Percentiles rank a stretch among this genome's conserved stretches.
These are phyloP conservation scores for Leccinum solheimii DNA, from an alignment of 1,284 basidiomycete genomes.

Conservation along the genomic window DNA sequence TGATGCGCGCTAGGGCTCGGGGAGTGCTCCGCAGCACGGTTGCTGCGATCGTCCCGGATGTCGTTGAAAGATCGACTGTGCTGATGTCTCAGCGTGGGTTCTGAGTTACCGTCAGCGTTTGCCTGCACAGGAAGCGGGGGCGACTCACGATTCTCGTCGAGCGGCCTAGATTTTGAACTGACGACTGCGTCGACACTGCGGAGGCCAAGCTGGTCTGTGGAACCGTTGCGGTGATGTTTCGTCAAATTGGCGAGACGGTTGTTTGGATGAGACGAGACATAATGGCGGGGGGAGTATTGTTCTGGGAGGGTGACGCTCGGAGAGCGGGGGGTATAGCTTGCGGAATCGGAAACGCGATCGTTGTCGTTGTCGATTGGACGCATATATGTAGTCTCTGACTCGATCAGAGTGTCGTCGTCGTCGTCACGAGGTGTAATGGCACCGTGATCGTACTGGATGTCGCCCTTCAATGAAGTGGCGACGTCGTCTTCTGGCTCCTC, in stretches of 20 bases:
- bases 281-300: conserved; percentile 29
- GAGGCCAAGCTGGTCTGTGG: conserved; percentile 62
- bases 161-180: conserved; percentile 44
- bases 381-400: conserved; percentile 40
- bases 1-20: conserved; percentile 14
- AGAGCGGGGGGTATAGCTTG: conserved; percentile 70
- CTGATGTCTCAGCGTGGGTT: conserved; percentile 18
- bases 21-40: conserved; percentile 20
- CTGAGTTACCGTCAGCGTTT: conserved; percentile 22
- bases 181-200: conserved; percentile 54
- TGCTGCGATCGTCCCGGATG: conserved; percentile 19
- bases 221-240: conserved; percentile 42
- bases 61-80: conserved; percentile 23
- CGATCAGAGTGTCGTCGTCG: conserved; percentile 50
- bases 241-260: conserved; percentile 25
- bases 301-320: conserved; percentile 61
- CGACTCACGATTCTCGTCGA: conserved; percentile 34
- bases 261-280: conserved; percentile 21
- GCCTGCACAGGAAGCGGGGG: conserved; percentile 4
- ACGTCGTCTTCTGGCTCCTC: conserved; percentile 73
- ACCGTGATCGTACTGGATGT: conserved; percentile 29
- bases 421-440: conserved; percentile 43
- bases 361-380: conserved; percentile 32
- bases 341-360: conserved; percentile 33
- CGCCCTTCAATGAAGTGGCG: conserved; percentile 34